A percentile compares a stretch with the other conserved stretches of the same genome.
These are phyloP conservation scores for Suhomyces sp. DNA, from an alignment of 805 yeast genomes.

Conservation along the genomic window DNA sequence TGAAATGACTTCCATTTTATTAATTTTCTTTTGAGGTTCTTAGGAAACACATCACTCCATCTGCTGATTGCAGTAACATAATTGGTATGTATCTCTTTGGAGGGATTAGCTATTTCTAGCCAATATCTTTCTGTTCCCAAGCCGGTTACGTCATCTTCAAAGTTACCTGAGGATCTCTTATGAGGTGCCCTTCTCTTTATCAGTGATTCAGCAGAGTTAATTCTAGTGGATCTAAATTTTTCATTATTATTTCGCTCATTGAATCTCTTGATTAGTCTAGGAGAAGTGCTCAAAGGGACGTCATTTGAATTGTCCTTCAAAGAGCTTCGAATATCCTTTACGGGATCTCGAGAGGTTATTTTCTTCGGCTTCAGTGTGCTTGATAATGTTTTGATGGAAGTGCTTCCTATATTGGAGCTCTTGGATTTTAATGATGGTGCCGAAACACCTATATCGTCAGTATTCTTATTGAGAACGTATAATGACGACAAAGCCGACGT, in stretches of 20 bases:
- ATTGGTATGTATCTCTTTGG: constrained; percentile 58
- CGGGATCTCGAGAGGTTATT: too few relatives aligned
- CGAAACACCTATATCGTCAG: constrained; percentile 17
- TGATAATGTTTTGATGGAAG: neutral
- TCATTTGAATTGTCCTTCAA: neutral
- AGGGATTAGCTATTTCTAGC: constrained; percentile 61
- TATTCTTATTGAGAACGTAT: constrained; percentile 34
- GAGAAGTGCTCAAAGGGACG: neutral
- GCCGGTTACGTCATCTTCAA: constrained; percentile 2
- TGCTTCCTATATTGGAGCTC: constrained; percentile 2
- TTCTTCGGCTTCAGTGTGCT: too few relatives aligned
- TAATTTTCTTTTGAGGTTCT: constrained; percentile 58
- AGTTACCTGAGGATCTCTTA: constrained; percentile 4
- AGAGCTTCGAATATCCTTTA: too few relatives aligned
- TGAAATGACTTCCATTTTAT: constrained; percentile 93
- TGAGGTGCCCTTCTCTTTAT: constrained; percentile 1
- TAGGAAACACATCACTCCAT: constrained; percentile 91
- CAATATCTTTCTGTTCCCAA: constrained; percentile 21
- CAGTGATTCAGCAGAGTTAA: neutral
- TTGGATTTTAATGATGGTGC: constrained; percentile 8
- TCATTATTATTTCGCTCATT: neutral
- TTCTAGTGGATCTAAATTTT: neutral
- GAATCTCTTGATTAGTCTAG: neutral
- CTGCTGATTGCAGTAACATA: constrained; percentile 68
- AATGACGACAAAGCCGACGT: constrained; percentile 39